phyloP scores from a whole-genome alignment of 495 filamentous ascomycete species.

The Aspergillus olivimuriae region DNA sequence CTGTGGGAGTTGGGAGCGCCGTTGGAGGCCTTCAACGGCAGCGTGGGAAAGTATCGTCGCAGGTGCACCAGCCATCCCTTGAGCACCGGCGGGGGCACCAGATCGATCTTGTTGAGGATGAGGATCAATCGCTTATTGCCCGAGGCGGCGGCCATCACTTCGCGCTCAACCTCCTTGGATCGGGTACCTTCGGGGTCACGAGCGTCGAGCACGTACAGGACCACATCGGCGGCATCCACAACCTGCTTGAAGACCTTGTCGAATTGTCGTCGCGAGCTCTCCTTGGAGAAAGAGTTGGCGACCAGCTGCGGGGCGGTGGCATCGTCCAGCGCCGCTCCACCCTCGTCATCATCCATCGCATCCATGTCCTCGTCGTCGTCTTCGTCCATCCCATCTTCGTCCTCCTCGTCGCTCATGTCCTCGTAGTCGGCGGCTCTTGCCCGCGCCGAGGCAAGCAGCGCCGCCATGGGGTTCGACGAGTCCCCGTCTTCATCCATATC shows the following conservation, averaged over 20 bases:
- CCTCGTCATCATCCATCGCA: conserved; percentile 40
- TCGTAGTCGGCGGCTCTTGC: conserved; percentile 82
- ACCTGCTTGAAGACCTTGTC: conserved; percentile 96
- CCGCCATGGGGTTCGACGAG: conserved; percentile 83
- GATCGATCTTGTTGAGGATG: conserved; percentile 95
- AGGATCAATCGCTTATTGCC: conserved; percentile 87
- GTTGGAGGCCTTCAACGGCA: conserved; percentile 82
- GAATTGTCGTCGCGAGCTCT: conserved; percentile 76
- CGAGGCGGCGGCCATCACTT: conserved; percentile 76
- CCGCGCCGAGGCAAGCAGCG: conserved; percentile 81
- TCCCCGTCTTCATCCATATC: conserved; percentile 52
- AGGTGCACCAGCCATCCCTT: conserved; percentile 81
- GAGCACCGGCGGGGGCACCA: conserved; percentile 74
- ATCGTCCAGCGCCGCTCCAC: conserved; percentile 18
- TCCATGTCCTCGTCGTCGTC: conserved; percentile 44
- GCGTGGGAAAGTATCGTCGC: conserved; percentile 84
- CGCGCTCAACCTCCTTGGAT: conserved; percentile 82
- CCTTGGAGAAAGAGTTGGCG: conserved; percentile 41
- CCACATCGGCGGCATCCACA: conserved; percentile 80
- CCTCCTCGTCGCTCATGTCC: conserved; percentile 49
- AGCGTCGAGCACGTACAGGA: conserved; percentile 92
- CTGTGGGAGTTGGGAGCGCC: conserved; percentile 79
- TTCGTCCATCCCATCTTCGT: conserved; percentile 51
- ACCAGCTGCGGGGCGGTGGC: conserved; percentile 23
- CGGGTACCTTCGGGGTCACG: conserved; percentile 88